Evolutionary conservation across 1,139 yeast genomes (phyloP), one percentile per base, ranked within the genome.

Genomic region (Yamadazyma trypodendri): DNA sequence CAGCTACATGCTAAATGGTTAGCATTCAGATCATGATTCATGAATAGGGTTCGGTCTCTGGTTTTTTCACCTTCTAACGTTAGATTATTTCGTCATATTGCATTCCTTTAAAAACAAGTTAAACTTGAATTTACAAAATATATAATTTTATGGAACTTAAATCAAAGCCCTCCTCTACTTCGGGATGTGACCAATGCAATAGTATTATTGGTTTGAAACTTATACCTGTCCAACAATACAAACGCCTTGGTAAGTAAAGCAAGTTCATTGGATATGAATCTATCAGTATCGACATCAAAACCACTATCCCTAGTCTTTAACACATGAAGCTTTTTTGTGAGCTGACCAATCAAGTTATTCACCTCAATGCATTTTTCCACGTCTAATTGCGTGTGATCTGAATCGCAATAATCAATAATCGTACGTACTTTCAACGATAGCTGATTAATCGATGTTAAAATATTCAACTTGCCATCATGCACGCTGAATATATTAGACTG

Each of bases 171-270:
- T 13, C 13, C 28, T 7, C 14, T 12, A 13, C 16, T 25, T 25
- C 28, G 10, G 4, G 28, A 9, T 6, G 15, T 8, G 4, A 31
- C 12, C 28, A 31, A 6, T 6, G 39, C 36, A 4, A 37, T 34
- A 14, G 37, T 32, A 13, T 29, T 48, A 10, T 50, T 41, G 5
- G 58, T 48, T 35, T 55, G 56, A 6, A 43, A 34, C 34, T 57
- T 55, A 32, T 60, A 45, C 20, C 50, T 51, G 20, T 60, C 62
- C 23, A 63, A 43, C 1, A 55, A 44, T 2, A 52, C 46, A 28
- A 61, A 41, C 38, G 65, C 65, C 18, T 60, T 54, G 1, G 69
- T 59, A 11, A 67, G 43, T 24, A 65, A 46, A 16, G 65, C 49
- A 35, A 67, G 47, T 24, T 61, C 65, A 7, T 58, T 48, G 1